Percentiles rank a stretch among this genome's conserved stretches.
These are phyloP conservation scores for Chaetomiaceae sp. DNA, from an alignment of 2,329 filamentous ascomycete species.

Conservation along the genomic window DNA sequence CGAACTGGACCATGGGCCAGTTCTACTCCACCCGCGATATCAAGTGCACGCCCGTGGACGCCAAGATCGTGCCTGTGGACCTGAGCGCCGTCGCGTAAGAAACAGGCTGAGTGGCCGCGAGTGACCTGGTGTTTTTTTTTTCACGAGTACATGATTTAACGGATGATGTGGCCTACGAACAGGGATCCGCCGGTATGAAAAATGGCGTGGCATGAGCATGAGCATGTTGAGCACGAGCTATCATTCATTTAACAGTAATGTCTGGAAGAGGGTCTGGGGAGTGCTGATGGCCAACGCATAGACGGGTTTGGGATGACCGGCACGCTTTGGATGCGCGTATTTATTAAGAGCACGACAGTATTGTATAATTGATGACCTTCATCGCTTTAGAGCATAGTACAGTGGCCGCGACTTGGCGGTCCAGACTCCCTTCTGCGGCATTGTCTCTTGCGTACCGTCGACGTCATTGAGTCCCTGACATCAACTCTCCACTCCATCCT, in stretches of 20 bases:
- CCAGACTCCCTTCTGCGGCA: too few species aligned
- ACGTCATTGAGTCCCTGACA: slow-evolving; percentile 9
- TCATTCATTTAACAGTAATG: too few species aligned
- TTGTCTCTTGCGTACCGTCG: slow-evolving; percentile 15
- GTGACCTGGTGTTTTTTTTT: background rate
- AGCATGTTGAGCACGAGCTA: too few species aligned
- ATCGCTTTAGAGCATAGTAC: too few species aligned
- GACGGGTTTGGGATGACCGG: too few species aligned
- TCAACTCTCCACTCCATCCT: slow-evolving; percentile 1
- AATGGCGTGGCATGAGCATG: too few species aligned
- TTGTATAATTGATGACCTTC: too few species aligned
- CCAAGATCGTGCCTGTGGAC: slow-evolving; percentile 29
- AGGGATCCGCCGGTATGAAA: background rate
- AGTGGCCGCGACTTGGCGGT: too few species aligned
- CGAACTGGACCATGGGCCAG: slow-evolving; percentile 35
- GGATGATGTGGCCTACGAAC: background rate
- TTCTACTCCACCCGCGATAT: slow-evolving; percentile 34
- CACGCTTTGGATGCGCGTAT: too few species aligned
- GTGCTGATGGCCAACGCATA: too few species aligned
- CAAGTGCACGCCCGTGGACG: slow-evolving; percentile 28
- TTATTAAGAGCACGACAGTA: too few species aligned
- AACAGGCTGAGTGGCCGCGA: background rate
- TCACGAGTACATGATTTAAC: background rate
- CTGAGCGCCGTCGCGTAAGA: slow-evolving; percentile 32
- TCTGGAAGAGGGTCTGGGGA: too few species aligned